Conservation (phyloP, 495 filamentous ascomycete genomes). For the Talaromyces trachyspermus region DNA sequence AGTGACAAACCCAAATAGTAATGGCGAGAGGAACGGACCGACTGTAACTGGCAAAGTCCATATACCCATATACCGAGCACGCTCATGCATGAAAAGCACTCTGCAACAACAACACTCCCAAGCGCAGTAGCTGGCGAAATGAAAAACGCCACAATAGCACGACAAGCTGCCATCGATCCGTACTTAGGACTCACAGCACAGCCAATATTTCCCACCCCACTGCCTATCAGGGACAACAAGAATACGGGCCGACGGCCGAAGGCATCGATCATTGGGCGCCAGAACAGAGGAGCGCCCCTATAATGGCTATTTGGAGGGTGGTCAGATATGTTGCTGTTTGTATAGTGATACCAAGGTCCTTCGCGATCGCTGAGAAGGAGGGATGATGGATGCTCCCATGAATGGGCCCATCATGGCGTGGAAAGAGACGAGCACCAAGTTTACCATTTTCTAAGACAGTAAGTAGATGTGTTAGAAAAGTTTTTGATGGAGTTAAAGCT, state of each 20-base stretch:
- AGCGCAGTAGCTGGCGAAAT: constrained; percentile 48
- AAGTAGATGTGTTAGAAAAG: no score
- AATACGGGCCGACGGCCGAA: constrained; percentile 34
- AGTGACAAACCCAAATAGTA: constrained; percentile 43
- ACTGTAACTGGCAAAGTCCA: constrained; percentile 46
- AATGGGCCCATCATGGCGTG: constrained; percentile 39
- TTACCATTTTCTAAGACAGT: constrained; percentile 29
- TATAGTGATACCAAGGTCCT: constrained; percentile 22
- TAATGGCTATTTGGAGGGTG: constrained; percentile 27
- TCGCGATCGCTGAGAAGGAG: constrained; percentile 26
- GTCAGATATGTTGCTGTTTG: constrained; percentile 26
- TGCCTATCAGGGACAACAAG: constrained; percentile 24
- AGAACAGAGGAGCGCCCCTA: constrained; percentile 30
- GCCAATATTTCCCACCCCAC: constrained; percentile 22
- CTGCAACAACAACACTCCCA: constrained; percentile 45
- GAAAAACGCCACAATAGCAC: constrained; percentile 45
- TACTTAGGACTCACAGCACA: constrained; percentile 23
- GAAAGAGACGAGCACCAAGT: constrained; percentile 32
- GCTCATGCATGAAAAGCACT: constrained; percentile 45
- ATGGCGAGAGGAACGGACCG: constrained; percentile 40
- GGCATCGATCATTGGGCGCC: constrained; percentile 34
- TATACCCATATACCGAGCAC: constrained; percentile 45
- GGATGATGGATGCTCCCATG: constrained; percentile 33
- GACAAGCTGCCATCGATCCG: constrained; percentile 31
- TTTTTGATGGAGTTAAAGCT: no score